A percentile compares a stretch with the other conserved stretches of the same genome.
Evolutionary conservation across 345 rosid species (phyloP).

Genomic region (Eucalyptus decipiens): DNA sequence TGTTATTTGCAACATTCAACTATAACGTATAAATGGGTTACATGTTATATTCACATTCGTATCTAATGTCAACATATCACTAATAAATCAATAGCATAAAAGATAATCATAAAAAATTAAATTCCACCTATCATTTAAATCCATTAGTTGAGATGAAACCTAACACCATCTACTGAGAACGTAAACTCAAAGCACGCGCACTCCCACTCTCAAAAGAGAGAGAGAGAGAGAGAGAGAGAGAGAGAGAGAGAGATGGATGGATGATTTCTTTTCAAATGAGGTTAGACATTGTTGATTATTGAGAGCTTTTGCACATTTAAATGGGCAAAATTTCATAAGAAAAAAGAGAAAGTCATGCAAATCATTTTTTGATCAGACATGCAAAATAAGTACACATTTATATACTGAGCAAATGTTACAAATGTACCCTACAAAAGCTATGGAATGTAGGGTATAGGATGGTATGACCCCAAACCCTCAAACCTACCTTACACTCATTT

Average conservation of each 20-base stretch:
- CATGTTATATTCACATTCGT: background rate
- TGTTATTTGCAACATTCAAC: background rate
- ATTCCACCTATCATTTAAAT: background rate
- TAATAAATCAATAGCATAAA: no score
- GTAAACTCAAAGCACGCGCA: background rate
- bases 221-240: no score
- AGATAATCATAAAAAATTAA: no score
- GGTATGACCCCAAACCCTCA: background rate
- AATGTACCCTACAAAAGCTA: background rate
- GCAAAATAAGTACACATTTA: background rate
- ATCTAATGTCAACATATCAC: background rate
- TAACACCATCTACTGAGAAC: background rate
- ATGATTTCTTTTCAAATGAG: background rate
- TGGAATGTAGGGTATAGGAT: background rate
- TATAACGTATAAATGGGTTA: no score
- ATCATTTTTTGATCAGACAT: no score
- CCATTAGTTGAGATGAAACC: background rate
- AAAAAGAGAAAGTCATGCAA: background rate
- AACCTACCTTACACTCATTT: background rate
- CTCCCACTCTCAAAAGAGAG: background rate
- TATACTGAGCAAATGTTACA: background rate
- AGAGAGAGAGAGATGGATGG: background rate
- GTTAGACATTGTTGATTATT: background rate
- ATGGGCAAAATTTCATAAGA: background rate
- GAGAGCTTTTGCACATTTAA: background rate